These are phyloP conservation scores for Ophiostoma novo-ulmi DNA, from an alignment of 2,329 filamentous ascomycete genomes.

Conservation along the genomic window DNA sequence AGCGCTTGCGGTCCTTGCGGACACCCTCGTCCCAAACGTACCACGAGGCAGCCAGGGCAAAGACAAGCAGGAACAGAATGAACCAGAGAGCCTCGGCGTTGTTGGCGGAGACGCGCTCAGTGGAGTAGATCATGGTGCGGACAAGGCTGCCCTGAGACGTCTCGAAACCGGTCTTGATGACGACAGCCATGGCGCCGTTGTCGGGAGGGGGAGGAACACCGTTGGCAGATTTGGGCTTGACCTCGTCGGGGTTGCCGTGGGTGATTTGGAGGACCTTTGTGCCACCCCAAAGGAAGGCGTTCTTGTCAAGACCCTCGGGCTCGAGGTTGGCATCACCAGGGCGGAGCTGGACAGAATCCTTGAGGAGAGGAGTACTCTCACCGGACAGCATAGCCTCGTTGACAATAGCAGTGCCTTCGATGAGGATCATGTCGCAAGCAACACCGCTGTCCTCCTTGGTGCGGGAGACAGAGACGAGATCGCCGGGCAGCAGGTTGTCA, in stretches of 20 bases:
- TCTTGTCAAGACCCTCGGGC: constrained; percentile 89
- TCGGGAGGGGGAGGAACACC: constrained; percentile 83
- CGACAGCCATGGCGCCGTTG: constrained; percentile 86
- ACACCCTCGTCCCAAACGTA: constrained; percentile 99
- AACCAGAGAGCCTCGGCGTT: constrained; percentile 95
- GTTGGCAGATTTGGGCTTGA: constrained; percentile 64
- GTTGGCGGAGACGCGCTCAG: constrained; percentile 96
- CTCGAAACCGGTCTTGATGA: constrained; percentile 97
- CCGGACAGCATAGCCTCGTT: constrained; percentile 99
- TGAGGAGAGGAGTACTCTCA: constrained; percentile 92
- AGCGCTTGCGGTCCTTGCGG: constrained; percentile 87
- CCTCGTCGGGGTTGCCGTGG: constrained; percentile 74
- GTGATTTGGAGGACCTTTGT: constrained; percentile 96
- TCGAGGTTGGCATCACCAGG: constrained; percentile 77
- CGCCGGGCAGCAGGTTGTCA: constrained; percentile 87
- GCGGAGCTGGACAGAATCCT: constrained; percentile 89
- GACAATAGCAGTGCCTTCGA: constrained; percentile 93
- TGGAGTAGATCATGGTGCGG: constrained; percentile 99
- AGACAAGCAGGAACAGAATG: constrained; percentile 92
- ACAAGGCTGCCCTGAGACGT: constrained; percentile 97
- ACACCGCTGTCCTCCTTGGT: constrained; percentile 97
- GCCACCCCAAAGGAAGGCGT: constrained; percentile 90
- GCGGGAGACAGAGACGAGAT: constrained; percentile 83
- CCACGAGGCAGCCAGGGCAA: constrained; percentile 95
- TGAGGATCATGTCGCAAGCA: constrained; percentile 91